A percentile compares a stretch with the other conserved stretches of the same genome.
Conservation (phyloP, 257 asterid species). For the Nicotiana obtusifolia region DNA sequence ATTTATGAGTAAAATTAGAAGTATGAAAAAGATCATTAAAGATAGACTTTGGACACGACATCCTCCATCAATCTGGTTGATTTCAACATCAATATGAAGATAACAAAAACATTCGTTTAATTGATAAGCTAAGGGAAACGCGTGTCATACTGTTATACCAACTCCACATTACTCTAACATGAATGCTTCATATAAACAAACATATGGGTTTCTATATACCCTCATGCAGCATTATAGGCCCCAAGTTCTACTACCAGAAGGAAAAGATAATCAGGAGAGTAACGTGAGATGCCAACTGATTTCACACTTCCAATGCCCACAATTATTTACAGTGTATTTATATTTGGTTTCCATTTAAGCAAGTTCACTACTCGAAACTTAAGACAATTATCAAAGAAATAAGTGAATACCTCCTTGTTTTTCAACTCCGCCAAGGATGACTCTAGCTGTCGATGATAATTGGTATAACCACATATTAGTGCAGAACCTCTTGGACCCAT, state of each 20-base stretch:
- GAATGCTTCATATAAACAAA: not conserved
- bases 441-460: slow-evolving; percentile 77
- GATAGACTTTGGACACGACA: not conserved
- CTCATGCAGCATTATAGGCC: not conserved
- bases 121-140: too few relatives aligned
- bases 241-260: not conserved
- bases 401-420: slow-evolving; percentile 62
- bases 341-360: not conserved
- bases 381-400: not conserved
- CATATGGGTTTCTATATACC: not conserved
- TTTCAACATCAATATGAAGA: too few relatives aligned
- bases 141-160: too few relatives aligned
- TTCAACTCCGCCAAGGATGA: slow-evolving; percentile 74
- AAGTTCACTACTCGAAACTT: not conserved
- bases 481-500: slow-evolving; percentile 99
- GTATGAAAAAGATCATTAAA: too few relatives aligned
- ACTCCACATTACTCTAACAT: not conserved
- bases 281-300: not conserved
- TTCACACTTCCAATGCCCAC: not conserved
- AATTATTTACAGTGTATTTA: not conserved
- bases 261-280: not conserved
- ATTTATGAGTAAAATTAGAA: not conserved
- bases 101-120: not conserved
- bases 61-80: not conserved
- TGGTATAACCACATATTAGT: slow-evolving; percentile 87